Evolutionary conservation across 2,329 filamentous ascomycete species (phyloP).

Genomic region (Aspergillus nomiae): DNA sequence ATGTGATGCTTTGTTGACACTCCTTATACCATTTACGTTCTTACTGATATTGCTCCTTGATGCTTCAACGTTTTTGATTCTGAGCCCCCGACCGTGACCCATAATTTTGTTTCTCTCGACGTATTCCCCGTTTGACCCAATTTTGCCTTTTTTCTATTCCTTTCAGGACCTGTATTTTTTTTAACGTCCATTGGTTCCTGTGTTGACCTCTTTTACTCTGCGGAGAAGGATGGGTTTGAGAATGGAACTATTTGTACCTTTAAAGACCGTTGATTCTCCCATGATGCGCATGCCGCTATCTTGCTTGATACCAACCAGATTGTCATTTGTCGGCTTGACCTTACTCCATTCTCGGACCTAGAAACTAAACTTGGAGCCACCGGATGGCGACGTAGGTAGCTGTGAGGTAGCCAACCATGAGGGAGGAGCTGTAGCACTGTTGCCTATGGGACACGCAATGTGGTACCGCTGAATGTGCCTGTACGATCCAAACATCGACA

Average conservation of each 20-base stretch:
- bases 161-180: neutral
- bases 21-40: constrained; percentile 26
- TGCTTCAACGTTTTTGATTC: constrained; percentile 14
- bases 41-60: constrained; percentile 18
- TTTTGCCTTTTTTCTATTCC: neutral
- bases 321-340: neutral
- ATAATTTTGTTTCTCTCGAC: neutral
- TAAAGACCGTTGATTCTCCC: neutral
- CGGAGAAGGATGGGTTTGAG: neutral
- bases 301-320: constrained; percentile 1
- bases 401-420: neutral
- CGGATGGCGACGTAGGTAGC: neutral
- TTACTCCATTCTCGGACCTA: neutral
- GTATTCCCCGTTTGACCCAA: neutral
- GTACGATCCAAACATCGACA: neutral
- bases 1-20: constrained; percentile 11
- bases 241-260: neutral
- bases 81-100: neutral
- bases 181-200: neutral
- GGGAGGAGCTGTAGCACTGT: neutral
- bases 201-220: neutral
- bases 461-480: neutral
- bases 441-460: neutral
- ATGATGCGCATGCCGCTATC: neutral
- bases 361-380: neutral